Conservation (phyloP, 1,139 yeast species). For the Scheffersomyces illinoinensis region DNA sequence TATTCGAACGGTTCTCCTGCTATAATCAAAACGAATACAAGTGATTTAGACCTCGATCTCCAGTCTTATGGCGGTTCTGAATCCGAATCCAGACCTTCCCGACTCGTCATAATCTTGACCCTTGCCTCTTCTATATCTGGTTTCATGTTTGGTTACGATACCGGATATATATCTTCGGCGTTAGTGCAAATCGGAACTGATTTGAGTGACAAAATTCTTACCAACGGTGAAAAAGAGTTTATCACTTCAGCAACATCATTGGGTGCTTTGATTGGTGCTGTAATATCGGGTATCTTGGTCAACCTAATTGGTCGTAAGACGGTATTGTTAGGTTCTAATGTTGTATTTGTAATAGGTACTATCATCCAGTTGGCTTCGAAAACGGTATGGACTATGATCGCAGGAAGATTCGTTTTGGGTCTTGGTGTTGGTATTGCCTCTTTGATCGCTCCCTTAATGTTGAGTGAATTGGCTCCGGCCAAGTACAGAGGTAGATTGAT, state of each 20-base stretch:
- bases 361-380: conserved; percentile 77
- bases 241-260: conserved; percentile 95
- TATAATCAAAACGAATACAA: neutral
- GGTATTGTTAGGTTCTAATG: conserved; percentile 75
- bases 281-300: conserved; percentile 76
- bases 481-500: conserved; percentile 86
- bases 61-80: conserved; percentile 1
- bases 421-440: conserved; percentile 96
- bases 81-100: conserved; percentile 49
- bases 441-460: conserved; percentile 84
- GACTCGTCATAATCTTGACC: conserved; percentile 67
- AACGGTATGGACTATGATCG: conserved; percentile 87
- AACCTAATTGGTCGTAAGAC: conserved; percentile 82
- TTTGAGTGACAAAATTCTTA: conserved; percentile 47
- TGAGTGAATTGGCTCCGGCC: conserved; percentile 90
- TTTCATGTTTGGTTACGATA: conserved; percentile 94
- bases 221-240: conserved; percentile 80
- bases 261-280: conserved; percentile 83
- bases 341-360: conserved; percentile 80
- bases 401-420: conserved; percentile 82
- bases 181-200: conserved; percentile 82
- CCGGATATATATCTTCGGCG: conserved; percentile 94
- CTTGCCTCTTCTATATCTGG: conserved; percentile 88
- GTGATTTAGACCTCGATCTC: neutral
- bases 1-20: neutral